Percentiles rank a stretch among this genome's conserved stretches.
Evolutionary conservation across 2,329 filamentous ascomycete genomes (phyloP).

Genomic region (Phyllosticta paracitricarpa): DNA sequence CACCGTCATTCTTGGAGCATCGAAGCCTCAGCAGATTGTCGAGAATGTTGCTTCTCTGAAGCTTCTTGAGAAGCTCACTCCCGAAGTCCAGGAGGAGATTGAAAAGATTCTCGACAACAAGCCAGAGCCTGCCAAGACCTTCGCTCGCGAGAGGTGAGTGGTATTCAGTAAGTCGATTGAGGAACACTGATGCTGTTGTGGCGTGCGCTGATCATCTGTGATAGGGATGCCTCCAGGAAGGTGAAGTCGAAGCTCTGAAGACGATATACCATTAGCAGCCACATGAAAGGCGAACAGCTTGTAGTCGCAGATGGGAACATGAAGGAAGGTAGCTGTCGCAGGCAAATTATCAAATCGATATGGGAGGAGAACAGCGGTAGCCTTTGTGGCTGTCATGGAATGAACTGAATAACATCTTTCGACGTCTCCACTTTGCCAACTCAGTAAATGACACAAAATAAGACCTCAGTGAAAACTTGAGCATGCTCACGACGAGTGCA

Average conservation of each 20-base stretch:
- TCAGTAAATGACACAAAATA: too few species aligned
- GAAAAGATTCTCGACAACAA: constrained; percentile 31
- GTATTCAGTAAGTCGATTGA: background rate
- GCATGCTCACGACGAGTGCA: too few species aligned
- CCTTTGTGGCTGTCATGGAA: background rate
- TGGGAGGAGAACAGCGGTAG: background rate
- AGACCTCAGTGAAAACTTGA: too few species aligned
- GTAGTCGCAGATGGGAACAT: background rate
- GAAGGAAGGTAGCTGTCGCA: background rate
- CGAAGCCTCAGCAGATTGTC: constrained; percentile 39
- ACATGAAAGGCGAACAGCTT: background rate
- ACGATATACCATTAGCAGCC: background rate
- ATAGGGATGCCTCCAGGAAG: background rate
- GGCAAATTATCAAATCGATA: background rate
- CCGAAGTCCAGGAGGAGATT: constrained; percentile 31
- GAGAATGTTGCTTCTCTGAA: constrained; percentile 40
- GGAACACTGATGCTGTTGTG: background rate
- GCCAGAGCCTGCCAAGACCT: constrained; percentile 18
- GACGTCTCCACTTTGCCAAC: too few species aligned
- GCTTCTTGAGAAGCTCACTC: constrained; percentile 30
- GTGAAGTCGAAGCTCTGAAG: background rate
- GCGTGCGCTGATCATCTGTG: background rate
- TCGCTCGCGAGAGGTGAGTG: constrained; percentile 14
- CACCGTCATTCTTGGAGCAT: constrained; percentile 47
- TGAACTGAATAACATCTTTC: background rate